phyloP scores from a whole-genome alignment of 2,329 filamentous ascomycete genomes.

The Monosporascus sp. region DNA sequence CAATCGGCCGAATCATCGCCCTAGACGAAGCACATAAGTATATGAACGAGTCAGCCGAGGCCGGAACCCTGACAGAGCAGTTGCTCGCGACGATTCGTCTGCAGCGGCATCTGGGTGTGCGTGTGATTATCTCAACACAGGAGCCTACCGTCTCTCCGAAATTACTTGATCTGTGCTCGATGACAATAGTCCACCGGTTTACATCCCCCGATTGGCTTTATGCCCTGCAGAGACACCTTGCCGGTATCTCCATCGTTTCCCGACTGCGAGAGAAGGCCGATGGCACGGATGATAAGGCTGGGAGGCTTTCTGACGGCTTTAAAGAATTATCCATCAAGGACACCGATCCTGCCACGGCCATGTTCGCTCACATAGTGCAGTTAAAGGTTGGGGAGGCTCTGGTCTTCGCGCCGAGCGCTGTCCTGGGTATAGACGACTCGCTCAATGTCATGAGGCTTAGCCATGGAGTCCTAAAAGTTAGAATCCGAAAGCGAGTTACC shows the following conservation, averaged over 20 bases:
- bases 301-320: not conserved
- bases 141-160: conserved; percentile 66
- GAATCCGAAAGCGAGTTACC: too few species aligned
- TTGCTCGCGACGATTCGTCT: conserved; percentile 60
- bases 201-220: conserved; percentile 58
- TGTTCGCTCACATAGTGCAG: conserved; percentile 41
- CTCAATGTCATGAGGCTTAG: too few species aligned
- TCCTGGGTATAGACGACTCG: conserved; percentile 21
- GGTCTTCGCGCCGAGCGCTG: conserved; percentile 40
- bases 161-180: conserved; percentile 64
- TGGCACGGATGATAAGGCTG: not conserved
- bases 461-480: too few species aligned
- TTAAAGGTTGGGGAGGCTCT: conserved; percentile 43
- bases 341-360: conserved; percentile 8
- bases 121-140: conserved; percentile 70
- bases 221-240: conserved; percentile 39
- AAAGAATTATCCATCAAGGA: conserved; percentile 5
- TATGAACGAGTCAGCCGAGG: conserved; percentile 53
- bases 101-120: conserved; percentile 63
- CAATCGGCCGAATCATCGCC: conserved; percentile 55
- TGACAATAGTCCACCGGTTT: conserved; percentile 71
- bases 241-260: conserved; percentile 29
- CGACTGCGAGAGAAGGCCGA: not conserved
- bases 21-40: conserved; percentile 79
- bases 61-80: conserved; percentile 52